phyloP scores from a whole-genome alignment of 352 stramenopile genomes.

The Hyaloperonospora brassicae region DNA sequence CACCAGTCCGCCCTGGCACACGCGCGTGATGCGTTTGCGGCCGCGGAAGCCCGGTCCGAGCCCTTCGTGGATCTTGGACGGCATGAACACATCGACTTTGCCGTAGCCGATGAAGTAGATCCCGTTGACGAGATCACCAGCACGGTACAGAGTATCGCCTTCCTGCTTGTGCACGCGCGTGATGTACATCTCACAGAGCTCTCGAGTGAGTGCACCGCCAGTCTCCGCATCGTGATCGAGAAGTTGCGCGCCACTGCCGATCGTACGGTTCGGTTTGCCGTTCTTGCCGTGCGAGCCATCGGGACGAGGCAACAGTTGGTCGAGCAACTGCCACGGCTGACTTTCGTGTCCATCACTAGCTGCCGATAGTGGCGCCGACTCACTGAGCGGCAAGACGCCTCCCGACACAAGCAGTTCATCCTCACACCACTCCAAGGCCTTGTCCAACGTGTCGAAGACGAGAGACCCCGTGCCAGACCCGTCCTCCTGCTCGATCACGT shows the following conservation, averaged over 20 bases:
- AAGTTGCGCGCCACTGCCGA: too few relatives aligned
- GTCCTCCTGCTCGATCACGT: slow-evolving; percentile 69
- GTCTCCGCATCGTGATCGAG: not conserved
- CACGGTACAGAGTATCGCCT: slow-evolving; percentile 62
- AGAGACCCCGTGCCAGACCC: slow-evolving; percentile 46
- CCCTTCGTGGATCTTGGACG: slow-evolving; percentile 67
- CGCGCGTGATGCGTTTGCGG: slow-evolving; percentile 70
- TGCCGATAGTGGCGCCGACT: slow-evolving; percentile 29
- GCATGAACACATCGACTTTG: slow-evolving; percentile 81
- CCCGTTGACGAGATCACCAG: slow-evolving; percentile 49
- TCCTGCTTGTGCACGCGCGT: slow-evolving; percentile 44
- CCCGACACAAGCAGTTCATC: slow-evolving; percentile 72
- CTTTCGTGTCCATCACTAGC: slow-evolving; percentile 27
- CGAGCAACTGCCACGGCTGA: slow-evolving; percentile 41
- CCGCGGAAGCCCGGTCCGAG: slow-evolving; percentile 73
- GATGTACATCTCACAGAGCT: slow-evolving; percentile 69
- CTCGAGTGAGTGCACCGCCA: slow-evolving; percentile 36
- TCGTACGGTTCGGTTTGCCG: not conserved
- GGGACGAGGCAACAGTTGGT: slow-evolving; percentile 50
- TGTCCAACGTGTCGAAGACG: slow-evolving; percentile 79
- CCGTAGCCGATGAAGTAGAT: slow-evolving; percentile 81
- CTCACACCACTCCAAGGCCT: slow-evolving; percentile 81
- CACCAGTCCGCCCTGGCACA: slow-evolving; percentile 74
- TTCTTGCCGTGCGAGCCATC: slow-evolving; percentile 13
- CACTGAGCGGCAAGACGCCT: slow-evolving; percentile 59